Base-by-base conservation (phyloP, 2,329 filamentous ascomycete genomes). In the Metarhizium robertsii region DNA sequence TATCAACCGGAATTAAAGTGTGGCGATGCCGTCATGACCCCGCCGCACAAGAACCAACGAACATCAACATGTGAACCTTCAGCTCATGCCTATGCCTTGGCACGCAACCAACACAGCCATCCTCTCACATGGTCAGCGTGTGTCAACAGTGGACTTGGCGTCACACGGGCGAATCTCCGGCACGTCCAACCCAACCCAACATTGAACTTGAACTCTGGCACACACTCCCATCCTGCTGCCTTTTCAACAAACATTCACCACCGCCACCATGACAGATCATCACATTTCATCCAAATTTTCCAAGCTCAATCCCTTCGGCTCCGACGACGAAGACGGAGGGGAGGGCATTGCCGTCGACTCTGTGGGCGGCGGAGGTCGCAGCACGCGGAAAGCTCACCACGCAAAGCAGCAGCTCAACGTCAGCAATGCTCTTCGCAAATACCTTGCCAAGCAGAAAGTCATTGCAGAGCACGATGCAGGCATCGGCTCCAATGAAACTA, bases 321-420 rank as follows among this genome's bases (percentile, higher is more conserved):
- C 55, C 30, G 60, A 71, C 42, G 66, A 70, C 51, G 70, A 72
- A 50, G 69, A 72, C 55, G 55, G 62, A 5, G 70, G 69, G 51
- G 70, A 69, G 20, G 55, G 60, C 40, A 68, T 72, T 34, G 66
- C 63, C 57, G 56, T 59, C 51, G 63, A 67, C 55, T 78, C 73
- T 43, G 71, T 85, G 11, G 84, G 80, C 2, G 81, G 83, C 36
- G 81, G 82, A n/a, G 81, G 81, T 48, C 81, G 81, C 65, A 73
- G 74, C 53, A 70, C 71, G n/a, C 74, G 75, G 42, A 69, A 69
- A 53, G 76, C 75, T 6, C 79, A 79, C 55, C 67, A 69, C 53
- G 75, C 75, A 13, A 79, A 79, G 58, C 73, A 75, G 46, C 72
- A 80, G 55, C 74, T 87, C 30, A 73, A 78, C 52, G 79, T 87